A percentile compares a stretch with the other conserved stretches of the same genome.
These are phyloP conservation scores for Helminthosporium solani DNA, from an alignment of 2,329 filamentous ascomycete genomes.

Conservation along the genomic window DNA sequence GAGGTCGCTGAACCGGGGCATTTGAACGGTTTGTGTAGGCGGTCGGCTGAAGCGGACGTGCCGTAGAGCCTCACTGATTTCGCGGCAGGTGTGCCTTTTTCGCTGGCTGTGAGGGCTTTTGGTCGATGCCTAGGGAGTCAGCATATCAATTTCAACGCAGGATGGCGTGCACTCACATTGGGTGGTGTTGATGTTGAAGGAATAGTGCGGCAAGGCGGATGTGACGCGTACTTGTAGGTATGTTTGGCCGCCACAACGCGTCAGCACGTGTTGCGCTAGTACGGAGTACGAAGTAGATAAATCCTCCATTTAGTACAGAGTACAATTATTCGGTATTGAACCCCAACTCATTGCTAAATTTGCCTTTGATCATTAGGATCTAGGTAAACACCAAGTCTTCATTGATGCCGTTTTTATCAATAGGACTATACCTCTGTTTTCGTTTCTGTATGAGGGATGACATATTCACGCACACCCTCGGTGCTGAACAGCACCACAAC, in stretches of 20 bases:
- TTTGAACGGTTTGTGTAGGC: conserved; percentile 82
- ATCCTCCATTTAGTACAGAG: no score
- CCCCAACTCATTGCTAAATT: no score
- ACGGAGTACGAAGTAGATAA: no score
- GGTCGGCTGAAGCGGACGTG: conserved; percentile 65
- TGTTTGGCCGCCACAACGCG: conserved; percentile 4
- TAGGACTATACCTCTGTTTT: no score
- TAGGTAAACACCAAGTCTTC: no score
- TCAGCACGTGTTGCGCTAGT: conserved; percentile 5
- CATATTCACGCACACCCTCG: conserved; percentile 52
- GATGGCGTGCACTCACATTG: conserved; percentile 3
- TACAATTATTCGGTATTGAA: no score
- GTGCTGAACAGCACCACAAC: conserved; percentile 68
- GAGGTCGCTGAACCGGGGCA: conserved; percentile 79
- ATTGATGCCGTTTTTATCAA: no score
- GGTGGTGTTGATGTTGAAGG: neutral
- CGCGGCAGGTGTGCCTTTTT: conserved; percentile 39
- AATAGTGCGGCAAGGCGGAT: conserved; percentile 6
- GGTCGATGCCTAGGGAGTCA: conserved; percentile 34
- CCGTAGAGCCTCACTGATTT: conserved; percentile 49
- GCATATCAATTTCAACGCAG: neutral
- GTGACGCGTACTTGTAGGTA: neutral
- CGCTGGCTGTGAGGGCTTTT: conserved; percentile 28
- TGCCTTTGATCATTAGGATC: no score
- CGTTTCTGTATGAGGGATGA: no score